phyloP scores from a whole-genome alignment of 1,139 yeast genomes.

The Lipomyces yarrowii region DNA sequence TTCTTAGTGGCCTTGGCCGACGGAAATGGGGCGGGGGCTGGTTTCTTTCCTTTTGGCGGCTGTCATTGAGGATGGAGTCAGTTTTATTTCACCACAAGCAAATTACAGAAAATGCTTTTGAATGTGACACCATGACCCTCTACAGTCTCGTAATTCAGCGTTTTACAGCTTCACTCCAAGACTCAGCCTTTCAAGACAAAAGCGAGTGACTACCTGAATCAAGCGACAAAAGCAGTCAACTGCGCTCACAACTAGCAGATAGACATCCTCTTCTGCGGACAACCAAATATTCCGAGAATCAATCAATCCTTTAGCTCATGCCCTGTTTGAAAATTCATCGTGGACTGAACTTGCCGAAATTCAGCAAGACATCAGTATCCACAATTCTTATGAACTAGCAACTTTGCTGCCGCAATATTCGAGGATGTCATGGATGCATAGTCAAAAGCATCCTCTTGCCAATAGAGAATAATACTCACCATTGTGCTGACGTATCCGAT shows the following conservation, averaged over 20 bases:
- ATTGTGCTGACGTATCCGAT: slow-evolving; percentile 10
- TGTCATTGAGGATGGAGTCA: slow-evolving; percentile 67
- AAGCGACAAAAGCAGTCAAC: neutral
- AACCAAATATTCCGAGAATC: neutral
- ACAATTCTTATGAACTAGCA: neutral
- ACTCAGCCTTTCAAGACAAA: slow-evolving; percentile 14
- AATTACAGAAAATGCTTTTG: slow-evolving; percentile 15
- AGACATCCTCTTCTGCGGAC: neutral
- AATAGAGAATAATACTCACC: slow-evolving; percentile 13
- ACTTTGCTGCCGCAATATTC: neutral
- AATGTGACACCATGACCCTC: slow-evolving; percentile 42
- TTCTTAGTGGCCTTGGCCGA: slow-evolving; percentile 48
- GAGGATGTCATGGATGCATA: neutral
- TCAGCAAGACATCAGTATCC: neutral
- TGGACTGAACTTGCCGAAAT: neutral
- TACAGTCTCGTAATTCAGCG: slow-evolving; percentile 10
- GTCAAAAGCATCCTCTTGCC: neutral
- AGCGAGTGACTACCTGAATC: neutral
- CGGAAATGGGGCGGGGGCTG: slow-evolving; percentile 88
- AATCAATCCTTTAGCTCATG: neutral
- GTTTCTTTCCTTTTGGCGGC: slow-evolving; percentile 78
- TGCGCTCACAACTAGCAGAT: neutral
- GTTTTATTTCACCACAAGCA: slow-evolving; percentile 22
- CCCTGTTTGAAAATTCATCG: neutral
- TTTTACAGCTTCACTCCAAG: slow-evolving; percentile 4